phyloP scores from a whole-genome alignment of 2,329 filamentous ascomycete genomes.

The Dactylonectria macrodidyma region DNA sequence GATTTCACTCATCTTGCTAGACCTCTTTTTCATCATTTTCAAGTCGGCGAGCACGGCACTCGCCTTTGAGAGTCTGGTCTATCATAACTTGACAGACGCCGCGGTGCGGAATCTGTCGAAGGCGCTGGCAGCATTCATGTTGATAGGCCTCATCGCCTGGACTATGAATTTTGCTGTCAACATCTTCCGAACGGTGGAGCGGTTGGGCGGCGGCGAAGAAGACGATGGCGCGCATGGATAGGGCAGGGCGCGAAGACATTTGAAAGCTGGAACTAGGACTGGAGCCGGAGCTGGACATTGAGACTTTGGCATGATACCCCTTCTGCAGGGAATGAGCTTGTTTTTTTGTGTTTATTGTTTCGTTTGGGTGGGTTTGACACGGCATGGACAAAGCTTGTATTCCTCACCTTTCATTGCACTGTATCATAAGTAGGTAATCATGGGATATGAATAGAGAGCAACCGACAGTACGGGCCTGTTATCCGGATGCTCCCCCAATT shows the following conservation, averaged over 20 bases:
- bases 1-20: constrained; percentile 89
- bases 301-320: constrained; percentile 34
- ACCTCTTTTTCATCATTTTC: constrained; percentile 97
- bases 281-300: constrained; percentile 18
- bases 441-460: constrained; percentile 16
- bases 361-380: constrained; percentile 7
- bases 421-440: constrained; percentile 8
- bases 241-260: constrained; percentile 7
- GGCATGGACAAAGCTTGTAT: constrained; percentile 17
- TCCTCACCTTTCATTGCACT: constrained; percentile 16
- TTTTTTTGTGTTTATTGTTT: constrained; percentile 10
- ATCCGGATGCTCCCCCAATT: neutral
- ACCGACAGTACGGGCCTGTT: neutral
- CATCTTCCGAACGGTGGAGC: constrained; percentile 78
- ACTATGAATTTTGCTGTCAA: constrained; percentile 90
- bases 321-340: constrained; percentile 21
- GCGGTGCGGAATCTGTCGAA: constrained; percentile 70
- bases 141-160: constrained; percentile 91
- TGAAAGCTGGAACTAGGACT: constrained; percentile 11
- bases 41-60: constrained; percentile 93
- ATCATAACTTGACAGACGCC: constrained; percentile 58
- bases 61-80: constrained; percentile 87
- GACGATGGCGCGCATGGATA: constrained; percentile 52
- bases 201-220: constrained; percentile 70
- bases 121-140: constrained; percentile 82